Percentiles rank a stretch among this genome's conserved stretches.
Conservation (phyloP, 2,329 filamentous ascomycete species). For the Fusarium avenaceum region DNA sequence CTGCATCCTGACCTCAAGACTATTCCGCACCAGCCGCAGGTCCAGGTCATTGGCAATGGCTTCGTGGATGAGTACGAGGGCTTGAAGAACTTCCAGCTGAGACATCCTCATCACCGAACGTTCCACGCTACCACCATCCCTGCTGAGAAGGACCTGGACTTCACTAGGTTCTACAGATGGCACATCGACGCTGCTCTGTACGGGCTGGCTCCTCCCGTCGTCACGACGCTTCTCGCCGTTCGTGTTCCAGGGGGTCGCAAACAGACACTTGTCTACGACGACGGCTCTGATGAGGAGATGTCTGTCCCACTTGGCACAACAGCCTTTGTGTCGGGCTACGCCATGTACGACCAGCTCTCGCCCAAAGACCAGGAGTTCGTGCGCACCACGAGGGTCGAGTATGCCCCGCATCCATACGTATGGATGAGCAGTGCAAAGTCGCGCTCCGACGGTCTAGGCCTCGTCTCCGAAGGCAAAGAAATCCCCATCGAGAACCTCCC, state of each 20-base stretch:
- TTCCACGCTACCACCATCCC: slow-evolving; percentile 78
- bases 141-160: slow-evolving; percentile 62
- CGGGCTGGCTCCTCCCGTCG: slow-evolving; percentile 78
- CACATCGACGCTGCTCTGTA: slow-evolving; percentile 86
- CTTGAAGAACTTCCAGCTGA: slow-evolving; percentile 74
- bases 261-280: slow-evolving; percentile 80
- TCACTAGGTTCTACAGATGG: slow-evolving; percentile 78
- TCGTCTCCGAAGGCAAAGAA: slow-evolving; percentile 76
- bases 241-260: slow-evolving; percentile 74
- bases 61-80: slow-evolving; percentile 78
- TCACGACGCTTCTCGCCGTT: slow-evolving; percentile 81
- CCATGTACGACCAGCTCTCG: slow-evolving; percentile 77
- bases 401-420: slow-evolving; percentile 83
- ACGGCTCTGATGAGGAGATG: slow-evolving; percentile 75
- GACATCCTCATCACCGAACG: slow-evolving; percentile 82
- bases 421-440: slow-evolving; percentile 82
- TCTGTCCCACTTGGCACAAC: slow-evolving; percentile 81
- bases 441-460: slow-evolving; percentile 76
- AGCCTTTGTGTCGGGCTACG: slow-evolving; percentile 78
- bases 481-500: slow-evolving; percentile 72
- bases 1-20: slow-evolving; percentile 86
- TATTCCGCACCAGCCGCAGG: slow-evolving; percentile 81
- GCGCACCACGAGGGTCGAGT: slow-evolving; percentile 76
- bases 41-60: slow-evolving; percentile 83
- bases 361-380: slow-evolving; percentile 76